Conservation (phyloP, 2,329 filamentous ascomycete genomes). For the Aureobasidium sp. region DNA sequence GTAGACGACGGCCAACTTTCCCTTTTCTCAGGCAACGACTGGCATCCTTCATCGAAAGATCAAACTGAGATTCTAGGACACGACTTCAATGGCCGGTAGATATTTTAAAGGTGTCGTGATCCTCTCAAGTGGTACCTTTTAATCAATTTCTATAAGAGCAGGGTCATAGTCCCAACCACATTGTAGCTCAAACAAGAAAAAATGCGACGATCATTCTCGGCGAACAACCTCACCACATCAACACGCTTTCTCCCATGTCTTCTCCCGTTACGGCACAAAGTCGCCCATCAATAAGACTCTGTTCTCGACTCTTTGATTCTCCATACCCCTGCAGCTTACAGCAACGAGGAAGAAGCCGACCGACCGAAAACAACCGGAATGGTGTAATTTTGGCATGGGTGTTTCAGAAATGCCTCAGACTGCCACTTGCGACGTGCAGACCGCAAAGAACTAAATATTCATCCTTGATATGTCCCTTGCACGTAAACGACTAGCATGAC, state of each 20-base stretch:
- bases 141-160: not conserved
- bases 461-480: not conserved
- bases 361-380: not conserved
- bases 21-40: no score
- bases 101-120: not conserved
- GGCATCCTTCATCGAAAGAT: no score
- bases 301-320: not conserved
- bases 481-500: not conserved
- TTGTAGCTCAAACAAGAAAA: not conserved
- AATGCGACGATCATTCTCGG: not conserved
- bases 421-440: not conserved
- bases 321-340: not conserved
- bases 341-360: not conserved
- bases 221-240: not conserved
- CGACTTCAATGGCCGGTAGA: no score
- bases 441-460: not conserved
- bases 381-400: not conserved
- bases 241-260: not conserved
- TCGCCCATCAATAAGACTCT: not conserved
- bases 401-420: conserved; percentile 3
- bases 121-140: not conserved
- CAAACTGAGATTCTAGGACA: no score
- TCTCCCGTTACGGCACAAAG: not conserved
- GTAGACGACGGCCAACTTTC: no score
- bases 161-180: not conserved